Conservation (phyloP, 2,329 filamentous ascomycete genomes). For the Botryotinia globosa region DNA sequence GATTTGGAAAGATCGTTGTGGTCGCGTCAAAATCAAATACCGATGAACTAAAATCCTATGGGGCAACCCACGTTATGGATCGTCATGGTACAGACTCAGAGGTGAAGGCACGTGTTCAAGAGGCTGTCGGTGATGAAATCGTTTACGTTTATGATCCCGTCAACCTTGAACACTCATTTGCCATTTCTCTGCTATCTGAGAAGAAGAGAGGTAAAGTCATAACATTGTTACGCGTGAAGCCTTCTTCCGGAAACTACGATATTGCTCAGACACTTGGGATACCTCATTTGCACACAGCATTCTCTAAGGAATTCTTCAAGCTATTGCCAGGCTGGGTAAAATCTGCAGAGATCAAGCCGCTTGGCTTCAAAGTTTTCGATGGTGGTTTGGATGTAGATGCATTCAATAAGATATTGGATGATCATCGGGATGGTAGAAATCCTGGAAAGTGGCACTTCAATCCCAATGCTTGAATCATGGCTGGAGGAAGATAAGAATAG, state of each 20-base stretch:
- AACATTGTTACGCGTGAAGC: background rate
- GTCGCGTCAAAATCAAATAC: slow-evolving; percentile 37
- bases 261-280: background rate
- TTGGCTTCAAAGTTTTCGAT: slow-evolving; percentile 12
- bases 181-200: slow-evolving; percentile 15
- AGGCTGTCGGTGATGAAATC: slow-evolving; percentile 13
- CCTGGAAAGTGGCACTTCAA: slow-evolving; percentile 20
- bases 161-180: slow-evolving; percentile 13
- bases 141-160: slow-evolving; percentile 18
- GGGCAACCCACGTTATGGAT: slow-evolving; percentile 44
- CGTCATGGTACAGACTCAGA: slow-evolving; percentile 28
- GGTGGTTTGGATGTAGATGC: slow-evolving; percentile 16
- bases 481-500: background rate
- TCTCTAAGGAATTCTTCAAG: background rate
- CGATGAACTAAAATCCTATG: slow-evolving; percentile 37
- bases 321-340: slow-evolving; percentile 11
- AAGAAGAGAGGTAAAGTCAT: slow-evolving; percentile 16
- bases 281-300: background rate
- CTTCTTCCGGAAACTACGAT: background rate
- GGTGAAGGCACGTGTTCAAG: slow-evolving; percentile 5
- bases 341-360: slow-evolving; percentile 12
- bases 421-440: slow-evolving; percentile 17
- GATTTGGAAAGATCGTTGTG: slow-evolving; percentile 42
- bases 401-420: slow-evolving; percentile 18
- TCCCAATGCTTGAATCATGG: background rate